Percentiles rank a stretch among this genome's conserved stretches.
Conservation (phyloP, 2,329 filamentous ascomycete genomes). For the Trichoderma guizhouense region DNA sequence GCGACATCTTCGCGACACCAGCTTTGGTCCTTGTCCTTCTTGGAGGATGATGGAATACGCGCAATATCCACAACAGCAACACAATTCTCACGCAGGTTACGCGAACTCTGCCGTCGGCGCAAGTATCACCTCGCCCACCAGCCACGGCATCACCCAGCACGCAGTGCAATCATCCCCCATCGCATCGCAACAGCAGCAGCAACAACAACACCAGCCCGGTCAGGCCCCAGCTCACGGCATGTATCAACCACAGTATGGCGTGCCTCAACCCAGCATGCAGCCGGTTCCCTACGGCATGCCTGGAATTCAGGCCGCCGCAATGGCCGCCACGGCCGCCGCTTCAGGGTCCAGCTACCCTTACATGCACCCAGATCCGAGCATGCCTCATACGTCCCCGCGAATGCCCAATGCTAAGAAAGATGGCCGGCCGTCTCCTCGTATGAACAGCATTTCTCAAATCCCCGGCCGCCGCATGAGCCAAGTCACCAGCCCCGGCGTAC, state of each 20-base stretch:
- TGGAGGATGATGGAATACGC: conserved; percentile 69
- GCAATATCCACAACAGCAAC: conserved; percentile 67
- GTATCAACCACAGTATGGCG: conserved; percentile 76
- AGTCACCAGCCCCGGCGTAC: conserved; percentile 70
- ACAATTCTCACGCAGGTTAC: conserved; percentile 64
- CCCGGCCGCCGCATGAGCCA: conserved; percentile 70
- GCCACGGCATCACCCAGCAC: conserved; percentile 64
- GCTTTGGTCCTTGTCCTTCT: conserved; percentile 23
- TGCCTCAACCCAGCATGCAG: conserved; percentile 71
- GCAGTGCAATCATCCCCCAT: conserved; percentile 75
- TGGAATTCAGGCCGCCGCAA: conserved; percentile 82
- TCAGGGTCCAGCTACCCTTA: conserved; percentile 76
- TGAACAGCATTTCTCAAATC: conserved; percentile 60
- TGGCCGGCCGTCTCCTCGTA: conserved; percentile 73
- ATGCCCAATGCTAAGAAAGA: conserved; percentile 73
- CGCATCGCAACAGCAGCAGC: conserved; percentile 60
- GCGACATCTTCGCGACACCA: conserved; percentile 25
- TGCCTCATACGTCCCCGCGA: conserved; percentile 70
- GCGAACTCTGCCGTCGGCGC: conserved; percentile 53
- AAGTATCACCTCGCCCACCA: conserved; percentile 71
- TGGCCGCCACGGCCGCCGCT: conserved; percentile 87
- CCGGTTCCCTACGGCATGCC: conserved; percentile 66
- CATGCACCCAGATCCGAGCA: conserved; percentile 66
- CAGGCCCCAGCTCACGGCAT: conserved; percentile 68
- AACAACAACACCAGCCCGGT: conserved; percentile 50